A percentile compares a stretch with the other conserved stretches of the same genome.
These are phyloP conservation scores for Trichothecium roseum DNA, from an alignment of 2,329 filamentous ascomycete genomes.

Conservation along the genomic window DNA sequence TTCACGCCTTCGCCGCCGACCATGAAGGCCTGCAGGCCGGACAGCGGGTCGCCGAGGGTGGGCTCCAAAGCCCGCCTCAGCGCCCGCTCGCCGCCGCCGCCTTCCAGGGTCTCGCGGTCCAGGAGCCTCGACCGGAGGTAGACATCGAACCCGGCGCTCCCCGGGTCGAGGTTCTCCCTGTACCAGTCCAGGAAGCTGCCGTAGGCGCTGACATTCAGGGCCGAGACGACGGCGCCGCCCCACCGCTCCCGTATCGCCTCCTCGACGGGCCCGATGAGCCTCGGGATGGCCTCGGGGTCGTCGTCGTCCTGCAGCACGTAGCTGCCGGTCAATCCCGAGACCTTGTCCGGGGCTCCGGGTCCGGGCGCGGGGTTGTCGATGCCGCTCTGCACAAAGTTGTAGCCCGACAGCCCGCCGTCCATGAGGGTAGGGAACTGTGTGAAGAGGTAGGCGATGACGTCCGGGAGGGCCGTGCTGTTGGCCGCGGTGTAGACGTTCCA, in stretches of 20 bases:
- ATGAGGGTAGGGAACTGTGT: conserved; percentile 33
- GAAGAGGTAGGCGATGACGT: conserved; percentile 35
- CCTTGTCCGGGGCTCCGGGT: conserved; percentile 16
- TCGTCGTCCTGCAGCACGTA: neutral
- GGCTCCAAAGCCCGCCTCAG: too few relatives aligned
- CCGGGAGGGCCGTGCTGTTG: conserved; percentile 28
- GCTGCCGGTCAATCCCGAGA: conserved; percentile 19
- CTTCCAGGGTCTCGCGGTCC: conserved; percentile 22
- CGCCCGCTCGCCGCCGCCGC: conserved; percentile 15
- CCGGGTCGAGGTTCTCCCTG: conserved; percentile 21
- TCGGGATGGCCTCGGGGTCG: neutral
- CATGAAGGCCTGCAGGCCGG: conserved; percentile 22
- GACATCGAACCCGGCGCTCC: conserved; percentile 20
- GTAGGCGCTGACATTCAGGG: conserved; percentile 24
- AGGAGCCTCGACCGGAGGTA: conserved; percentile 35
- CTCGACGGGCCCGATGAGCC: neutral
- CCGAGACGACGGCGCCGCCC: conserved; percentile 9
- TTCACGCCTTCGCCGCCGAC: conserved; percentile 33
- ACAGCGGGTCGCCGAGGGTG: too few relatives aligned
- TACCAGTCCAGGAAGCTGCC: conserved; percentile 27
- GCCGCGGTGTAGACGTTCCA: conserved; percentile 13
- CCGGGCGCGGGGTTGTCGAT: conserved; percentile 22
- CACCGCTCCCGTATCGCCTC: conserved; percentile 20
- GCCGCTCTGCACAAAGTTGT: conserved; percentile 27
- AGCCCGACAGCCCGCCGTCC: conserved; percentile 40